Base-by-base conservation (phyloP, 331 rosid genomes). In the Telfairia occidentalis region DNA sequence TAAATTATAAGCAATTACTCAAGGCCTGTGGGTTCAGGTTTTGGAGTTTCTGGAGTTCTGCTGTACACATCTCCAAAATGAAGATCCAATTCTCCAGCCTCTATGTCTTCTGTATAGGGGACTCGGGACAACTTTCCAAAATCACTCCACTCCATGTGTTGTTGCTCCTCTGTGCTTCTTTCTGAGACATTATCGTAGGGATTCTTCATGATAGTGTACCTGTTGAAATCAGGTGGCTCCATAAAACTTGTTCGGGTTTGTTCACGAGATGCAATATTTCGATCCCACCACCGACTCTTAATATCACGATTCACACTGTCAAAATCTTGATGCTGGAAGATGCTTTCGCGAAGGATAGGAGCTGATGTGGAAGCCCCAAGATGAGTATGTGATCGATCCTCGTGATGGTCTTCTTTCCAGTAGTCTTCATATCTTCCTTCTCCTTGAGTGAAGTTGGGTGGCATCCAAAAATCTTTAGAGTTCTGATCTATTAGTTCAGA, bases 151-250 rank as follows among this genome's bases (percentile, higher is more conserved):
- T 86, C 84, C 76, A 85, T 74, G 52, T 63, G 75, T 50, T 79
- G 89, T 43, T 88, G 88, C 76, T 91, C 96, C 79, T 86, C 91
- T 2, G 82, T 78, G 76, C 85, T 85, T 85, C 83, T 82, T 26
- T 90, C 90, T n/a, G 92, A 91, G 71, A 85, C 79, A 35, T 77
- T 81, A 15, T 78, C 90, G 38, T 80, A 1, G 65, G 58, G 57
- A 71, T 80, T 71, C 49, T 52, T 76, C 75, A 45, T 45, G 5
- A 87, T 13, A 49, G 67, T 63, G n/a, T 50, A 77, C 42, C 54
- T 34, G 72, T 80, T 82, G 85, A 89, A 91, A 79, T 82, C 86
- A 2, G 97, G 98, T 77, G 97, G 98, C 84, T 94, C 97, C n/a
- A 86, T 84, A 75, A 91, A 90, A 83, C 98, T 94, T 40, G 96